Percentiles rank a stretch among this genome's conserved stretches.
Conservation (phyloP, 495 filamentous ascomycete species). For the Daldinia childiae region DNA sequence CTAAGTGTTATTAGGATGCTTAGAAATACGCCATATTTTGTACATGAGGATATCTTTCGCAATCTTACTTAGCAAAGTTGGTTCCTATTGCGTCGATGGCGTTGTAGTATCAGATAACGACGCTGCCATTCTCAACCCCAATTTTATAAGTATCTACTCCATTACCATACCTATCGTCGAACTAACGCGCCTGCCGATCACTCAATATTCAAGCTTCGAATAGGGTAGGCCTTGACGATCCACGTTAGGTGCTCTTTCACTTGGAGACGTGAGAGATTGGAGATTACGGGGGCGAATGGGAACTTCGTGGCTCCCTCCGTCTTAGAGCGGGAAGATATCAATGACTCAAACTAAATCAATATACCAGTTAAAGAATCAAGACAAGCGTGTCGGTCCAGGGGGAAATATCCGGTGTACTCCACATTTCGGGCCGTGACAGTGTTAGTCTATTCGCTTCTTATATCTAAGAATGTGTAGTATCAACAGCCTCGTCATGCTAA, state of each 20-base stretch:
- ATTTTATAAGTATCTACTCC: neutral
- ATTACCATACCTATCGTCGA: neutral
- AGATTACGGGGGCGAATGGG: neutral
- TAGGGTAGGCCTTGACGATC: neutral
- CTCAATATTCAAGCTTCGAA: neutral
- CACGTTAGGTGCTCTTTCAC: neutral
- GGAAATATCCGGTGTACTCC: neutral
- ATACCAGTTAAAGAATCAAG: neutral
- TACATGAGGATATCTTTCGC: neutral
- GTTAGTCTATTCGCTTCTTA: neutral
- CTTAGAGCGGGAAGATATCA: conserved; percentile 9
- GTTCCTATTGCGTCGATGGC: neutral
- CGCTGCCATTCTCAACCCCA: neutral
- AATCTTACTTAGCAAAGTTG: neutral
- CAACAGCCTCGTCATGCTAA: neutral
- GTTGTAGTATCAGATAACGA: neutral
- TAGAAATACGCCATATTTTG: neutral
- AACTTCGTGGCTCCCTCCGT: neutral
- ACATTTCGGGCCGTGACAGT: neutral
- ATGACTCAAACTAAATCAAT: conserved; percentile 3
- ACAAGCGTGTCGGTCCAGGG: conserved; percentile 10
- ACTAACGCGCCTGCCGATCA: neutral
- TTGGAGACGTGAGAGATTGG: neutral
- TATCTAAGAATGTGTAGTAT: neutral
- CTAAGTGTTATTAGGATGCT: neutral